Evolutionary conservation across 2,329 filamentous ascomycete species (phyloP), one percentile per base, ranked within the genome.

Genomic region (Colletotrichum sp.): DNA sequence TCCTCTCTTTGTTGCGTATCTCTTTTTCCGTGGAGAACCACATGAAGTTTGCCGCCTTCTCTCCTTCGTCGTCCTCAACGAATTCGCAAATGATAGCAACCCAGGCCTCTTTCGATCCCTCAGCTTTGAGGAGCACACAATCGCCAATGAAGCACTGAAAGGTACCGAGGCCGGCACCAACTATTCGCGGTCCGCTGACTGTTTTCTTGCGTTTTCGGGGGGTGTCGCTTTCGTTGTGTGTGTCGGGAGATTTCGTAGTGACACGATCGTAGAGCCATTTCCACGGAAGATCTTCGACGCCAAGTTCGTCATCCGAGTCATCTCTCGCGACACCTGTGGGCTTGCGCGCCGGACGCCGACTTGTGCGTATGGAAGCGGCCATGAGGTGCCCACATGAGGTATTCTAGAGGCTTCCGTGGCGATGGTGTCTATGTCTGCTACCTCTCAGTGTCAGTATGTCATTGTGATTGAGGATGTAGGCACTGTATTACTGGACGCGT

Each of bases 11-110:
- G 80, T 95, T 97, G 32, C 93, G 92, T 77, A 98, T 95, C 85
- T 99, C 96, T 81, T 94, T 95, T 80, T 98, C 95, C 0, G 95
- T 95, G 1, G 95, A 96, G 83, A 99, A 98, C 97, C 97, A 99
- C 90, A 98, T 93, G 82, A 99, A 97, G 78, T 94, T 94, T 71
- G 95, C 96, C 30, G 93, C 92, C 88, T 95, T 98, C 59, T 94
- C 91, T 5, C 92, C 93, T 15, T 94, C 93, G 25, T 95, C 93
- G 36, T 93, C 91, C 62, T 96, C 93, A 52, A 93, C 83, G 79
- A 99, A 98, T 59, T 95, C 93, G 80, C 93, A 94, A 69, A 98
- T 94, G 77, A 99, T 92, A 39, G 95, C 97, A 4, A 98, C 94
- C 96, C 97, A 99, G 13, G 96, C 94, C 81, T 98, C 95, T 78